Base-by-base conservation (phyloP, 2,329 filamentous ascomycete species). In the Talaromyces sp. region DNA sequence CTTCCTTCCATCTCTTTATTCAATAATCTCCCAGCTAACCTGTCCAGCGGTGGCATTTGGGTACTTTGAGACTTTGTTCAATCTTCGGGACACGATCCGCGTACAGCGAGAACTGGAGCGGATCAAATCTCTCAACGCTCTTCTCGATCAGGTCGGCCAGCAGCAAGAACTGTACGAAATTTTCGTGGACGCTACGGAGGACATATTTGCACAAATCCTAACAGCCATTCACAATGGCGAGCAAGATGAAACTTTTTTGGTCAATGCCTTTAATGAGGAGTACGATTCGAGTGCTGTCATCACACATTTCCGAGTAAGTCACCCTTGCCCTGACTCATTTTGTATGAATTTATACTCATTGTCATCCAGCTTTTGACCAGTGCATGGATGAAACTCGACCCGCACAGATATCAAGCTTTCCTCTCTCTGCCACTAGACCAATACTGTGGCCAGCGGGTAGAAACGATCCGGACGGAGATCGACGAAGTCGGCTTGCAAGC, bases 1-100 rank as follows among this genome's bases (percentile, higher is more conserved):
- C 8, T 8, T n/a, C 14, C 16, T 17, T 17, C 13, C 19, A 20
- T 20, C 6, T 35, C 32, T 39, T 16, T 29, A 27, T 7, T 27
- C 20, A 14, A 22, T 13, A 1, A 19, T 27, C 17, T 13, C 19
- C 32, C 36, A 27, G 36, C 22, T 27, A 14, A 36, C 7, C 44
- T 51, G 37, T 50, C 16, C 71, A 97, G 94, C 93, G 47, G 89
- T 96, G 69, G 91, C 87, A 20, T 99, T 96, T 73, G 87, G 86
- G 60, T 97, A 97, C 73, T 96, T 95, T 69, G 94, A 99, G 74
- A 87, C 86, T 41, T 81, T 97, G 49, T 80, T 93, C 64, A 83
- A 85, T 58, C 77, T 82, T 42, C 85, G 84, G 62, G 86, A 91
- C 69, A 77, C 78, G 52, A 76, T 77, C 57, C 84, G 86, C 61